Percentiles rank a stretch among this genome's conserved stretches.
These are phyloP conservation scores for Solanum neorickii DNA, from an alignment of 257 asterid genomes.

Conservation along the genomic window DNA sequence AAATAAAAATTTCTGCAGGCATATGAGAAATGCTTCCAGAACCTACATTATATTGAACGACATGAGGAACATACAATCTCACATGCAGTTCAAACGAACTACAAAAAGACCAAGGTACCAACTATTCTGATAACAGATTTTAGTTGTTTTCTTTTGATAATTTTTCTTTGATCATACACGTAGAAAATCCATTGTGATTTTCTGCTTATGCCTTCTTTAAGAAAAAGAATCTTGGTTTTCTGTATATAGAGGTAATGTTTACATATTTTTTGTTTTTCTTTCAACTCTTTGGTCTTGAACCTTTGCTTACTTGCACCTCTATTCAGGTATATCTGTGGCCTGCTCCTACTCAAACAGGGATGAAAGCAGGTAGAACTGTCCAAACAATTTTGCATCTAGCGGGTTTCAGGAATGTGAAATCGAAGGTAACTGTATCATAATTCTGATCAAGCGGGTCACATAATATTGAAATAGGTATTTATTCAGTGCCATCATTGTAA, in stretches of 20 bases:
- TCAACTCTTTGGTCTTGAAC: not conserved
- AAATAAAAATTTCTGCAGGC: constrained; percentile 35
- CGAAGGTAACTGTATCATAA: constrained; percentile 44
- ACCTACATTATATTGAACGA: constrained; percentile 79
- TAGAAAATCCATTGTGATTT: not conserved
- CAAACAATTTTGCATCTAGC: constrained; percentile 69
- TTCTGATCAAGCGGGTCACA: not conserved
- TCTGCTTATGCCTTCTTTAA: not conserved
- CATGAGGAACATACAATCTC: constrained; percentile 94
- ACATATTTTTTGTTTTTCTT: not conserved
- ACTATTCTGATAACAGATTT: not conserved
- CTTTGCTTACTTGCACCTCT: constrained; percentile 4
- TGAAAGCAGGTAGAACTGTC: constrained; percentile 89
- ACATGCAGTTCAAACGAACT: constrained; percentile 81
- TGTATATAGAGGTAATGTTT: not conserved
- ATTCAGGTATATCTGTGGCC: constrained; percentile 90
- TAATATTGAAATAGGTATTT: not conserved
- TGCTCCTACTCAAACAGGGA: constrained; percentile 71
- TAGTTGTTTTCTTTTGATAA: not conserved
- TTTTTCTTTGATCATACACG: not conserved
- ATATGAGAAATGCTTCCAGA: constrained; percentile 85
- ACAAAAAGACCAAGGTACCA: constrained; percentile 79
- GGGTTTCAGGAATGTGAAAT: constrained; percentile 88
- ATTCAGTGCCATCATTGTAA: constrained; percentile 7
- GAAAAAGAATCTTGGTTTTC: not conserved